Conservation (phyloP, 352 stramenopile species). For the Phytophthora macrochlamydospora region DNA sequence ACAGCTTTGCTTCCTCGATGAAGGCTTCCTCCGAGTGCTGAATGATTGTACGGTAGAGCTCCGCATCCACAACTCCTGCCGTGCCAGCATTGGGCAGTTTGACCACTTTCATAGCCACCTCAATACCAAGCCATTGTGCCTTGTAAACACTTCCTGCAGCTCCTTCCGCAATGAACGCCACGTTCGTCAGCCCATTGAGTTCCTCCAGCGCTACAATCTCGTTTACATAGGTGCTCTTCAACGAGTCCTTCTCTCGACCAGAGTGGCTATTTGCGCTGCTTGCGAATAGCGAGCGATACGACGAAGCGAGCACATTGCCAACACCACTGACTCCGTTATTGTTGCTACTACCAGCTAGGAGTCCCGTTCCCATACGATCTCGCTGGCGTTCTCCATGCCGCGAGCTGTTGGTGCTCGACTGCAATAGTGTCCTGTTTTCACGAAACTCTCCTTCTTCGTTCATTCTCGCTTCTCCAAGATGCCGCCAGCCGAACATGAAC, state of each 20-base stretch:
- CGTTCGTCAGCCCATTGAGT: slow-evolving; percentile 57
- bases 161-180: slow-evolving; percentile 65
- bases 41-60: slow-evolving; percentile 76
- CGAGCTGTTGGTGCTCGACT: slow-evolving; percentile 37
- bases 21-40: slow-evolving; percentile 71
- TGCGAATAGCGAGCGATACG: slow-evolving; percentile 43
- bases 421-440: slow-evolving; percentile 34
- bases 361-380: slow-evolving; percentile 36
- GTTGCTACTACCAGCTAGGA: slow-evolving; percentile 23
- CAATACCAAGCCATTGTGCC: slow-evolving; percentile 72
- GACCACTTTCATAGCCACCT: slow-evolving; percentile 78
- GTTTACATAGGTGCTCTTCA: slow-evolving; percentile 52
- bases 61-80: slow-evolving; percentile 38
- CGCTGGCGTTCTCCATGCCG: slow-evolving; percentile 30
- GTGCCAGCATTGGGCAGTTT: slow-evolving; percentile 58
- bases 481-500: slow-evolving; percentile 49
- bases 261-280: slow-evolving; percentile 38
- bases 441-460: slow-evolving; percentile 19
- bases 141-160: slow-evolving; percentile 69
- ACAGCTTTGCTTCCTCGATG: slow-evolving; percentile 66
- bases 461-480: slow-evolving; percentile 34
- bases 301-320: slow-evolving; percentile 42
- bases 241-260: slow-evolving; percentile 40
- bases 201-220: slow-evolving; percentile 60
- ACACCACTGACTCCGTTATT: slow-evolving; percentile 12